Conservation (phyloP, 2,329 filamentous ascomycete species). For the Pyricularia pennisetigena region DNA sequence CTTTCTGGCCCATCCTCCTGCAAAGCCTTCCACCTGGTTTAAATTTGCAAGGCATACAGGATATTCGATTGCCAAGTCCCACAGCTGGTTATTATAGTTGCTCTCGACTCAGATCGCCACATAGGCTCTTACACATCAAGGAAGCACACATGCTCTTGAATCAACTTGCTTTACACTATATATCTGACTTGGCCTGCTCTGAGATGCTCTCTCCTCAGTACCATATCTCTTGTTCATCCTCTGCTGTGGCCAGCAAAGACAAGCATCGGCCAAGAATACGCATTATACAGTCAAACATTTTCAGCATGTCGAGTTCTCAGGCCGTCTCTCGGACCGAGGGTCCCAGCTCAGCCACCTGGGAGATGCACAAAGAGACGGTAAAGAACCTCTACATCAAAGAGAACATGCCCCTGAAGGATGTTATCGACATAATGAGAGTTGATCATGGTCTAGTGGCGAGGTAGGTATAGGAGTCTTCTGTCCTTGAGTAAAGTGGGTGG, state of each 20-base stretch:
- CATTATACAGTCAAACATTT: neutral
- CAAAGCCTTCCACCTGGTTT: neutral
- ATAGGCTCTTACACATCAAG: neutral
- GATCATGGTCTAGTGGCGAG: constrained; percentile 2
- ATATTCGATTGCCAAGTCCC: neutral
- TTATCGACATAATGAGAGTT: constrained; percentile 4
- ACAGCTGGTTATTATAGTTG: neutral
- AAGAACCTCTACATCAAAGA: constrained; percentile 4
- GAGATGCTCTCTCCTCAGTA: neutral
- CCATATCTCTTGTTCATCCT: neutral
- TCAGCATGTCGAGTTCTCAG: neutral
- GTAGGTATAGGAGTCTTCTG: neutral
- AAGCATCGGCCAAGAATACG: neutral
- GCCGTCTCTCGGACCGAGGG: constrained; percentile 6
- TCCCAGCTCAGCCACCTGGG: constrained; percentile 1
- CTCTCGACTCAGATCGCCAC: neutral
- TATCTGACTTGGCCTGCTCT: neutral
- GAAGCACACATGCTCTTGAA: neutral
- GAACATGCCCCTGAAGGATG: constrained; percentile 4
- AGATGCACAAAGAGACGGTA: neutral
- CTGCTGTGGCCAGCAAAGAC: neutral
- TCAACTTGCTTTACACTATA: neutral
- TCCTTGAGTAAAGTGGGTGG: neutral
- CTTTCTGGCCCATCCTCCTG: neutral
- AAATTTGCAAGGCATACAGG: too few species aligned